These are phyloP conservation scores for Coniochaeta pulveracea DNA, from an alignment of 2,329 filamentous ascomycete species.

Conservation along the genomic window DNA sequence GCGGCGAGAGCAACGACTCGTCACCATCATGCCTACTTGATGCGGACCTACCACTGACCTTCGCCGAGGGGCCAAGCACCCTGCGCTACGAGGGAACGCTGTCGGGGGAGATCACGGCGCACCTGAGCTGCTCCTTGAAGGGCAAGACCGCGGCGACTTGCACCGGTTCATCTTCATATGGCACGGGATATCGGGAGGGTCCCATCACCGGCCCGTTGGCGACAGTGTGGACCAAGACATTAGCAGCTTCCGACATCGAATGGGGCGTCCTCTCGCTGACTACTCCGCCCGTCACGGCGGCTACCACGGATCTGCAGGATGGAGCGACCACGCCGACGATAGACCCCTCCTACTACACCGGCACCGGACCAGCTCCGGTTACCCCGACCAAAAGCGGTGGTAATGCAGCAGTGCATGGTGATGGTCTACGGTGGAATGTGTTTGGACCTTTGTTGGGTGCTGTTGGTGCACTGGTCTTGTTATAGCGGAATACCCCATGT, in stretches of 20 bases:
- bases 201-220: conserved; percentile 29
- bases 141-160: conserved; percentile 33
- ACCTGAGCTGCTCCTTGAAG: conserved; percentile 29
- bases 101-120: conserved; percentile 29
- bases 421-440: too few relatives aligned
- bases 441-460: too few relatives aligned
- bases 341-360: neutral
- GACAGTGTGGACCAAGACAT: conserved; percentile 31
- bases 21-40: conserved; percentile 30
- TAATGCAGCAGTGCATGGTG: too few relatives aligned
- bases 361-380: too few relatives aligned
- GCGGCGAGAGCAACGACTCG: conserved; percentile 27
- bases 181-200: conserved; percentile 25
- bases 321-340: conserved; percentile 7
- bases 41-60: conserved; percentile 33
- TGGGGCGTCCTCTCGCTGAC: conserved; percentile 34
- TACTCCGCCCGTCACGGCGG: conserved; percentile 20
- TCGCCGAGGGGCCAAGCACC: conserved; percentile 32
- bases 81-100: conserved; percentile 30
- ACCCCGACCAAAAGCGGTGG: too few relatives aligned
- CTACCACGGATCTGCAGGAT: conserved; percentile 11
- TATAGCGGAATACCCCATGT: too few relatives aligned
- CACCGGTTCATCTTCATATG: conserved; percentile 34
- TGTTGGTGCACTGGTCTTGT: too few relatives aligned
- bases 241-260: conserved; percentile 25